Evolutionary conservation across 306 rosid genomes (phyloP).

Genomic region (Styphnolobium japonicum): DNA sequence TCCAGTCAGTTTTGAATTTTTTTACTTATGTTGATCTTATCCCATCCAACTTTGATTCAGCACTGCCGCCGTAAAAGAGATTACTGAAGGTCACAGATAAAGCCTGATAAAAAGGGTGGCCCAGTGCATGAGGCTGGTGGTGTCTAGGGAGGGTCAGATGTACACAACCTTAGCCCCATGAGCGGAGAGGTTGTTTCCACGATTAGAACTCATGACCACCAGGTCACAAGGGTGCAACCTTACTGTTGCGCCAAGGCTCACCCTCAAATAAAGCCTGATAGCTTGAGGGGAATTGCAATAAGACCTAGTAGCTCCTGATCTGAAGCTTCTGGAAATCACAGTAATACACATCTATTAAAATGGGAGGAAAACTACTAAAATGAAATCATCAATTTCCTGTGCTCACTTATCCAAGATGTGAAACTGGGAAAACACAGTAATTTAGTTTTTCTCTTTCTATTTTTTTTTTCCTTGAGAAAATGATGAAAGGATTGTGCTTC

Average conservation of each 20-base stretch:
- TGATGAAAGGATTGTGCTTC: not conserved
- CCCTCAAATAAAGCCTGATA: not conserved
- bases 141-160: not conserved
- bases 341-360: not conserved
- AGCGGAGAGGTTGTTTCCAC: not conserved
- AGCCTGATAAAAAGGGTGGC: not conserved
- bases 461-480: constrained; percentile 9
- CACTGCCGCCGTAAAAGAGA: not conserved
- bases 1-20: not conserved
- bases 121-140: not conserved
- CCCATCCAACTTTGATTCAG: not conserved
- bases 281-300: not conserved
- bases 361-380: not conserved
- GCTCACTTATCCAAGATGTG: not conserved
- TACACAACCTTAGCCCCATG: not conserved
- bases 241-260: not conserved
- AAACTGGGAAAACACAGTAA: not conserved
- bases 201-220: not conserved
- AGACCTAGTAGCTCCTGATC: not conserved
- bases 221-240: not conserved
- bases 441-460: not conserved
- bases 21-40: not conserved
- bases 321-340: not conserved
- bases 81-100: not conserved
- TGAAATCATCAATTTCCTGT: not conserved